Evolutionary conservation across 768 basidiomycete genomes (phyloP), one percentile per base, ranked within the genome.

Genomic region (Tylopilus felleus): DNA sequence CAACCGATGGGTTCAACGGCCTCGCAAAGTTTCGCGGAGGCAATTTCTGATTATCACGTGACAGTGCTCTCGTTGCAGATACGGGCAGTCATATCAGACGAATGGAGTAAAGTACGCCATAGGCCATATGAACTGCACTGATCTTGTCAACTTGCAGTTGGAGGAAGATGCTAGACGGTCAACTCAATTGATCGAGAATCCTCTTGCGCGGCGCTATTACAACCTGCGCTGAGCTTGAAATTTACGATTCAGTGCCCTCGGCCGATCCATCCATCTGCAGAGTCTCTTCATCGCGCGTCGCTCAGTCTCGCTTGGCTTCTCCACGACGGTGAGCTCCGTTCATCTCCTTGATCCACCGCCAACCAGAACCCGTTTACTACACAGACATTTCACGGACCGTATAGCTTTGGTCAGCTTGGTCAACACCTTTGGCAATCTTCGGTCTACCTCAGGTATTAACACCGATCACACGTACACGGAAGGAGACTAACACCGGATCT

Each of bases 171-270:
- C 23, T 33, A 40, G 25, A n/a, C 60, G 57, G 58, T 21, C 58
- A 57, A 52, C 53, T 54, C 43, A n/a, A 8, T 21, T 16, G 62
- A 56, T 51, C 57, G 53, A 60, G 56, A 59, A 55, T 55, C 56
- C 51, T 60, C n/a, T 51, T 52, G 57, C 47, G 39, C 56, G 63
- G 63, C 58, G 49, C 33, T 47, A 59, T 29, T 36, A 13, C 25
- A 8, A 22, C 2, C 10, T 23, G 49, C 63, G 57, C 57, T 47
- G 62, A 56, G 49, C 27, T 63, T 63, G 22, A 65, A 63, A 52
- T n/a, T 27, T 19, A 16, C 51, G 60, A 63, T 64, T 62, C 52
- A 51, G 52, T 43, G 31, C 44, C 28, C 46, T 29, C 33, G 44
- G 43, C 54, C 55, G 51, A 61, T 28, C 47, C 25, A 17, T 23